These are phyloP conservation scores for Cicer judaicum DNA, from an alignment of 306 rosid species.

Conservation along the genomic window DNA sequence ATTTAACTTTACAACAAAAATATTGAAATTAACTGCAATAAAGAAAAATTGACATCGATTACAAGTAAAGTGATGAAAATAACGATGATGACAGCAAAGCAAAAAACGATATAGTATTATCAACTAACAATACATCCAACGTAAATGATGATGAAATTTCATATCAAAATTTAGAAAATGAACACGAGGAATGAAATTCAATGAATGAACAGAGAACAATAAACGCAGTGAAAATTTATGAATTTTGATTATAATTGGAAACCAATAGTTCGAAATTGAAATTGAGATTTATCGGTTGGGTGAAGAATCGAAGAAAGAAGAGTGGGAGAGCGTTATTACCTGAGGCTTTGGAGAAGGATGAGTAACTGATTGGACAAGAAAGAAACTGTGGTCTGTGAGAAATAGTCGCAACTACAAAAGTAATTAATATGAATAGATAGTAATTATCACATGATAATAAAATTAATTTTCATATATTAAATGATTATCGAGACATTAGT, in stretches of 20 bases:
- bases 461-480: no score
- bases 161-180: background rate
- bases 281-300: background rate
- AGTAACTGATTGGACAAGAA: constrained; percentile 37
- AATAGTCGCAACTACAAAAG: background rate
- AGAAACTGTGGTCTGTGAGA: constrained; percentile 5
- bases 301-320: background rate
- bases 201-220: background rate
- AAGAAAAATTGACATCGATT: constrained; percentile 11
- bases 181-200: constrained; percentile 16
- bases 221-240: background rate
- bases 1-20: background rate
- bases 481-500: no score
- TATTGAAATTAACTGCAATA: background rate
- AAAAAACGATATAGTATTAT: background rate
- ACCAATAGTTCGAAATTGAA: background rate
- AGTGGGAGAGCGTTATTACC: constrained; percentile 24
- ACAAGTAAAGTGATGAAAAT: background rate
- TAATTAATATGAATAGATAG: no score
- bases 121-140: background rate
- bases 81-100: background rate
- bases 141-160: background rate
- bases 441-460: no score
- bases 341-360: constrained; percentile 27
- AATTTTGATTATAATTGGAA: background rate